Evolutionary conservation across 768 basidiomycete genomes (phyloP), one percentile per base, ranked within the genome.

Genomic region (Cyclocybe cylindracea): DNA sequence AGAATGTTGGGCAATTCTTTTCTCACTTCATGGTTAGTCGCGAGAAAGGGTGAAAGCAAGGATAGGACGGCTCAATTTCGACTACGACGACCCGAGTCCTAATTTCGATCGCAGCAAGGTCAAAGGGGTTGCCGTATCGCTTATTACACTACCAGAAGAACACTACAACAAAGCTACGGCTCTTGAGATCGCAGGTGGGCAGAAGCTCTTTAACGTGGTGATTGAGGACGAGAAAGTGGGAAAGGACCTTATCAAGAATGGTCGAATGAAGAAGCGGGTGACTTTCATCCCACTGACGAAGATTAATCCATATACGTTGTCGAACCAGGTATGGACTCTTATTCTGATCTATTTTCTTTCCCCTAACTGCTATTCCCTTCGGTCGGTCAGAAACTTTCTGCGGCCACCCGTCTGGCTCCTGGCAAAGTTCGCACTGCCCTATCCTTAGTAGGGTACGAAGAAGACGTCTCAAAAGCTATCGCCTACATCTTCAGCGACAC

Each of bases 231-330:
- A 98, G 69, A 80, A 80, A 50, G 83, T 95, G 40, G 95, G 94
- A 29, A 90, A 89, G 60, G 85, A 89, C 29, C 78, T 98, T 19
- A 73, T 98, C 42, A 82, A 89, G 64, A 84, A 88, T 42, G 78
- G 79, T 9, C 63, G 76, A 44, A 81, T 98, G 59, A 87, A 83
- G 73, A 93, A 89, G 69, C 84, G 94, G 14, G 90, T 96, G 14
- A 97, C 94, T 0, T 85, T 97, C 67, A 94, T 98, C 58, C 96
- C 96, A 0, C 73, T 99, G 43, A 96, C 87, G 69, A 96, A 94
- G 73, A 95, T 99, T 63, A 83, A 82, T 46, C 78, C 85, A 1
- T 81, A 77, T 59, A 79, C 66, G 11, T 62, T 81, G 10, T 54
- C 67, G 32, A 48, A 66, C 4, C 61, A 66, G 51, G 90, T 78